A percentile compares a stretch with the other conserved stretches of the same genome.
phyloP scores from a whole-genome alignment of 495 filamentous ascomycete species.

The Immersiella caudata region DNA sequence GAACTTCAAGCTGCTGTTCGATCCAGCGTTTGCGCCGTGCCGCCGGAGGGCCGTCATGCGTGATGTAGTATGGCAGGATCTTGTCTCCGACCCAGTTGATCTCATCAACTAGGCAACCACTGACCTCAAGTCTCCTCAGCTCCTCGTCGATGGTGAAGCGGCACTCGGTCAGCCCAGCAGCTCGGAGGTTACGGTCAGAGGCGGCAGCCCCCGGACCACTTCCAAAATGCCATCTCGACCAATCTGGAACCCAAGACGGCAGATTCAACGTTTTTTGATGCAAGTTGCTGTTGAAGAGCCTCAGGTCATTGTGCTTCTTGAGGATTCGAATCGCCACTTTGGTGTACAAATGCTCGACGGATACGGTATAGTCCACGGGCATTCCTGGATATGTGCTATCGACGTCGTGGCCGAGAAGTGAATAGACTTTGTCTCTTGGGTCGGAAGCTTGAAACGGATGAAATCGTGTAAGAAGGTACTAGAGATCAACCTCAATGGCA shows the following conservation, averaged over 20 bases:
- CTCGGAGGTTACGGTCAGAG: neutral
- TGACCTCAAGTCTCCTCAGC: neutral
- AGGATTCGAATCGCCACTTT: neutral
- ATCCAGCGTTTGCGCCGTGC: constrained; percentile 2
- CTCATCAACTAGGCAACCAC: constrained; percentile 17
- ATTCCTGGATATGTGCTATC: neutral
- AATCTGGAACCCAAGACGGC: constrained; percentile 23
- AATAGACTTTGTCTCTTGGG: constrained; percentile 21
- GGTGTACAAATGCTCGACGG: constrained; percentile 8
- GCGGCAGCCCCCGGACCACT: neutral
- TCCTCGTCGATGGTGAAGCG: neutral
- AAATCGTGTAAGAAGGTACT: neutral
- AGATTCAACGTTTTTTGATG: constrained; percentile 1
- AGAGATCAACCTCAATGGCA: neutral
- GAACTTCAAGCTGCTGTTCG: neutral
- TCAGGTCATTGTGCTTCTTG: neutral
- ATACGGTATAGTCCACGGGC: constrained; percentile 3
- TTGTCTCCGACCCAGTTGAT: neutral
- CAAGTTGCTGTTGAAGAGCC: neutral
- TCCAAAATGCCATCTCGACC: constrained; percentile 21
- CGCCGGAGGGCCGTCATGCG: neutral
- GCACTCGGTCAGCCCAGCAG: neutral
- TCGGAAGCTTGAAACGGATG: constrained; percentile 16
- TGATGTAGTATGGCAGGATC: constrained; percentile 10
- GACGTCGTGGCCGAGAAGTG: neutral